phyloP scores from a whole-genome alignment of 371 early-diverging fungal genomes.

The Actinomortierella ambigua region DNA sequence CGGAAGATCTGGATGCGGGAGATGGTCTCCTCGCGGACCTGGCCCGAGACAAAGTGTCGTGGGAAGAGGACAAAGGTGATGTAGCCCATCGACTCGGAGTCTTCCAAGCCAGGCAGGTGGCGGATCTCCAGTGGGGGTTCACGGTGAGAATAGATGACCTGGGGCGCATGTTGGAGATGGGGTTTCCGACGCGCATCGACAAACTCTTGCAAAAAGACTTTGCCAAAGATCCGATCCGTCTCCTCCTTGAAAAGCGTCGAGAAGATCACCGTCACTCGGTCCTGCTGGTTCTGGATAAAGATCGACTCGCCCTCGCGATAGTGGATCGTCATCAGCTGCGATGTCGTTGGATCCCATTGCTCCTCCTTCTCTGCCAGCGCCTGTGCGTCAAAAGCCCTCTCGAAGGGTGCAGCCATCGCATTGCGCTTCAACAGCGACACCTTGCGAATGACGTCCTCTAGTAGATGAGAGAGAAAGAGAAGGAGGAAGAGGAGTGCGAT shows the following conservation, averaged over 20 bases:
- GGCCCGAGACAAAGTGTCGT: constrained; percentile 78
- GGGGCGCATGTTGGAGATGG: constrained; percentile 92
- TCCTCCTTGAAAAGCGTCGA: constrained; percentile 96
- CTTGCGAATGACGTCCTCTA: constrained; percentile 77
- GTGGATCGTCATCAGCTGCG: constrained; percentile 85
- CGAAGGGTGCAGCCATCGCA: constrained; percentile 92
- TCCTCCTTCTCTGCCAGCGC: constrained; percentile 71
- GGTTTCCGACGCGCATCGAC: constrained; percentile 95
- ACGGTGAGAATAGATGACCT: constrained; percentile 89
- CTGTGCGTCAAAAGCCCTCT: constrained; percentile 88
- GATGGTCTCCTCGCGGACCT: constrained; percentile 85
- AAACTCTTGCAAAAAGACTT: constrained; percentile 98
- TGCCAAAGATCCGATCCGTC: constrained; percentile 93
- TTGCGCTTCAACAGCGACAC: constrained; percentile 91
- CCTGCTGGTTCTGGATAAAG: constrained; percentile 86
- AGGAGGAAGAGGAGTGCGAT: constrained; percentile 1
- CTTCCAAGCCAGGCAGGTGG: constrained; percentile 73
- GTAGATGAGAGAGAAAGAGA: constrained; percentile 4
- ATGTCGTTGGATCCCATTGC: constrained; percentile 59
- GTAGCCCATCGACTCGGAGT: constrained; percentile 83
- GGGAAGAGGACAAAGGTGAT: constrained; percentile 97
- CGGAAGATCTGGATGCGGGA: constrained; percentile 95
- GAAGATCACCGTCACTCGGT: constrained; percentile 97
- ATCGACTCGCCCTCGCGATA: constrained; percentile 95
- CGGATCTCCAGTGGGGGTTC: constrained; percentile 96